These are phyloP conservation scores for Triangularia verruculosa DNA, from an alignment of 2,329 filamentous ascomycete genomes.

Conservation along the genomic window DNA sequence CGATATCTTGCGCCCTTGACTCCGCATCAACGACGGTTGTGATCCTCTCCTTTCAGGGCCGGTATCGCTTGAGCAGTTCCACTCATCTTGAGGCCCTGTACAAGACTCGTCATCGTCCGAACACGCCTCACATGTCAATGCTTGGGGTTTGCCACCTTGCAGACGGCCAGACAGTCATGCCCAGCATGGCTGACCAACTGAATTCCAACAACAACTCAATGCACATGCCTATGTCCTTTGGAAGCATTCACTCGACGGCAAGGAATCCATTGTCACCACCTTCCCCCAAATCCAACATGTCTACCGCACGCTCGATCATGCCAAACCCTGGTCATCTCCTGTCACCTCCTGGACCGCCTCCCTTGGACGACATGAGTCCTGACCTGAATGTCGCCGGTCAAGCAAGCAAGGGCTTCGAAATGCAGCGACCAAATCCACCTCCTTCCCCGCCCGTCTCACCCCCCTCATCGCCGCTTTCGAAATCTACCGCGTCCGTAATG, in stretches of 20 bases:
- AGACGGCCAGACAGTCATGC: constrained; percentile 19
- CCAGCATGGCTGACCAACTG: constrained; percentile 25
- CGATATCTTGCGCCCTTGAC: neutral
- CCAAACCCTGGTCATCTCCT: constrained; percentile 53
- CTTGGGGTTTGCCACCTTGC: constrained; percentile 22
- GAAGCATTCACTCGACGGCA: constrained; percentile 16
- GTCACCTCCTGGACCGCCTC: constrained; percentile 58
- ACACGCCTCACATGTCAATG: constrained; percentile 18
- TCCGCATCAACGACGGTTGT: neutral
- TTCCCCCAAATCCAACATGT: constrained; percentile 21
- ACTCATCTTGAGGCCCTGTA: neutral
- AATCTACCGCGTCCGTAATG: constrained; percentile 26
- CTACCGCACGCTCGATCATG: constrained; percentile 8
- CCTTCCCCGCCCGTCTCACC: constrained; percentile 60
- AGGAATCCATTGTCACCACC: constrained; percentile 14
- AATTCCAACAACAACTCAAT: constrained; percentile 4
- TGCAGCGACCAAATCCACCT: constrained; percentile 40
- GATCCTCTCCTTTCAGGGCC: neutral
- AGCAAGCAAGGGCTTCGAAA: constrained; percentile 28
- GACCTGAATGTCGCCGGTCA: constrained; percentile 23
- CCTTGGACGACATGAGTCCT: constrained; percentile 47
- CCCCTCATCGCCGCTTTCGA: constrained; percentile 31
- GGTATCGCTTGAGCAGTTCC: neutral
- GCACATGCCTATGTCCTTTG: constrained; percentile 15
- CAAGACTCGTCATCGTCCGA: constrained; percentile 11